These are phyloP conservation scores for Torrubiella hemipterigena DNA, from an alignment of 2,329 filamentous ascomycete genomes.

Conservation along the genomic window DNA sequence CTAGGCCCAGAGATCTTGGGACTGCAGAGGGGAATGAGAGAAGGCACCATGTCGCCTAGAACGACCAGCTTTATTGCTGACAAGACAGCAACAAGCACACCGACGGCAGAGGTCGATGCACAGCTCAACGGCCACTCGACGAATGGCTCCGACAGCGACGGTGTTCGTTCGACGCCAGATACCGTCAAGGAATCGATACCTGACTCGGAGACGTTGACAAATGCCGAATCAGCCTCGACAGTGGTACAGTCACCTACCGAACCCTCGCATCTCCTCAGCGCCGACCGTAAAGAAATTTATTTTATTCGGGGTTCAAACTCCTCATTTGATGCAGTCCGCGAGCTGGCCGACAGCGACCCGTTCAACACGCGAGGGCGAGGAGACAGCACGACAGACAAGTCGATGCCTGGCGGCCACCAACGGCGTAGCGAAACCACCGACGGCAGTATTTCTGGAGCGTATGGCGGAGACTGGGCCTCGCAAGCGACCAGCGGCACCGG, in stretches of 20 bases:
- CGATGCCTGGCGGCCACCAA: slow-evolving; percentile 34
- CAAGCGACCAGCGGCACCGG: slow-evolving; percentile 51
- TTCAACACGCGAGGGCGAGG: slow-evolving; percentile 25
- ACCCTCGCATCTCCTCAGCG: slow-evolving; percentile 13
- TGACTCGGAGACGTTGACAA: no score
- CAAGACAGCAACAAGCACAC: slow-evolving; percentile 10
- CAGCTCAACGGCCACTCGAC: neutral
- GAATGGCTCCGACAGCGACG: neutral
- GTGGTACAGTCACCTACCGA: slow-evolving; percentile 9
- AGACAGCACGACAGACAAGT: slow-evolving; percentile 22
- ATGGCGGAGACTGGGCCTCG: slow-evolving; percentile 47
- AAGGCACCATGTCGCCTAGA: slow-evolving; percentile 32
- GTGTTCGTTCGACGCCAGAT: no score
- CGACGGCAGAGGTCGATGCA: neutral
- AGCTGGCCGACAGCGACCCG: slow-evolving; percentile 36
- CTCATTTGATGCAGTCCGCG: slow-evolving; percentile 32
- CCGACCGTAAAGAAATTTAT: slow-evolving; percentile 22
- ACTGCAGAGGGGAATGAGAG: slow-evolving; percentile 20
- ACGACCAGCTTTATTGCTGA: slow-evolving; percentile 27
- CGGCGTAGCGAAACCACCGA: slow-evolving; percentile 51
- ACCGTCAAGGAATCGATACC: neutral
- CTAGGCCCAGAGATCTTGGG: slow-evolving; percentile 23
- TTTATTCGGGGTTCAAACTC: slow-evolving; percentile 29
- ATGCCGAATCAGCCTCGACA: neutral
- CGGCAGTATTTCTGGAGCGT: slow-evolving; percentile 40